phyloP scores from a whole-genome alignment of 176 grass and related monocot genomes.

The Dendrocalamus sinicus region DNA sequence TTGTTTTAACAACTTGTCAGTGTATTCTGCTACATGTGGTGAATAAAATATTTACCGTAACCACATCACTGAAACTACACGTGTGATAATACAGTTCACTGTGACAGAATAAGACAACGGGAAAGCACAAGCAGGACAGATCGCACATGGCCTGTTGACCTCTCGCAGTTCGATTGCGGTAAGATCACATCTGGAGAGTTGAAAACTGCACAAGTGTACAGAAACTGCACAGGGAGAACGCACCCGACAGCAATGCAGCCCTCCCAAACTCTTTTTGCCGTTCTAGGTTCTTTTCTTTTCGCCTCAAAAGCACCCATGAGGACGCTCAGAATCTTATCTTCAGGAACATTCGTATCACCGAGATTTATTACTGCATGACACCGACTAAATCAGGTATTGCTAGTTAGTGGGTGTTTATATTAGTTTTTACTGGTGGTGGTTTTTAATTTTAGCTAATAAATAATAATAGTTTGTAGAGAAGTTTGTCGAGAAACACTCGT shows the following conservation, averaged over 20 bases:
- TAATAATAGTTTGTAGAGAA: too few species aligned
- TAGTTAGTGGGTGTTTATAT: background rate
- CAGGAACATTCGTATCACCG: background rate
- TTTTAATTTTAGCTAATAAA: too few species aligned
- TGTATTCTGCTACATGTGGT: background rate
- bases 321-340: slow-evolving; percentile 27
- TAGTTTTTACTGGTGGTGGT: too few species aligned
- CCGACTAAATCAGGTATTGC: slow-evolving; percentile 43
- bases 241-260: slow-evolving; percentile 2
- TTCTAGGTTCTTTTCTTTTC: background rate
- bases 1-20: background rate
- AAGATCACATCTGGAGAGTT: background rate
- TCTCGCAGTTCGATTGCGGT: background rate
- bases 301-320: background rate
- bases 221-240: slow-evolving; percentile 23
- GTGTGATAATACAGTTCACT: background rate
- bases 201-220: background rate
- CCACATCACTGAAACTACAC: background rate
- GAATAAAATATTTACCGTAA: background rate
- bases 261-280: slow-evolving; percentile 17
- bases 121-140: too few species aligned
- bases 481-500: too few species aligned
- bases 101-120: background rate
- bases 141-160: background rate
- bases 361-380: slow-evolving; percentile 1